Evolutionary conservation across 768 basidiomycete species (phyloP).

Genomic region (Epithele typhae): DNA sequence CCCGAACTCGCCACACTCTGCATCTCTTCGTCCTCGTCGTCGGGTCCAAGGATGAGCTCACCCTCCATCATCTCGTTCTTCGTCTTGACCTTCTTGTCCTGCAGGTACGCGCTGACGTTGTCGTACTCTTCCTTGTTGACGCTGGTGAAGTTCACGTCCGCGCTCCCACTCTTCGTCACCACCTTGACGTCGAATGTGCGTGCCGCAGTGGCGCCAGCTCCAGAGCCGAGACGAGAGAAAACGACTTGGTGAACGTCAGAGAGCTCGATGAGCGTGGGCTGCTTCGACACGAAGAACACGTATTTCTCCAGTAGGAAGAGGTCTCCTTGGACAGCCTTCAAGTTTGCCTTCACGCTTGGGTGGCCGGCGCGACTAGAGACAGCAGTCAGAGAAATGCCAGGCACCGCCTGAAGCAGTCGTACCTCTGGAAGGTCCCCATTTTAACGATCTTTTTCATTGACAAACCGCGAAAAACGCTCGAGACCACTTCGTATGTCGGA

Average conservation of each 20-base stretch:
- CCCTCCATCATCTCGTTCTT: constrained; percentile 96
- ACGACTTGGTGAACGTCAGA: constrained; percentile 85
- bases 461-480: constrained; percentile 87
- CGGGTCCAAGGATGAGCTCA: constrained; percentile 66
- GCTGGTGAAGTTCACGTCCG: constrained; percentile 83
- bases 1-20: constrained; percentile 74
- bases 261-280: constrained; percentile 86
- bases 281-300: constrained; percentile 96
- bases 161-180: constrained; percentile 72
- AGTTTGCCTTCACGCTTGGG: constrained; percentile 94
- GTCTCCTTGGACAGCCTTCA: constrained; percentile 95
- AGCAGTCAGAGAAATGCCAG: background rate
- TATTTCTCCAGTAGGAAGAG: constrained; percentile 98
- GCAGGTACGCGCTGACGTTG: constrained; percentile 77
- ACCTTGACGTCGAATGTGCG: constrained; percentile 94
- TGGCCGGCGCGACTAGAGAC: constrained; percentile 73
- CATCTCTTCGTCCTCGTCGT: constrained; percentile 80
- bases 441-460: constrained; percentile 90
- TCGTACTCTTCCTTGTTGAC: constrained; percentile 96
- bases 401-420: constrained; percentile 13
- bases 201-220: constrained; percentile 75
- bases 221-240: constrained; percentile 90
- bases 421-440: constrained; percentile 84
- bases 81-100: constrained; percentile 86
- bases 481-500: constrained; percentile 93